Evolutionary conservation across 148 eudicot species (phyloP), one percentile per base, ranked within the genome.

Genomic region (Nepenthes mirabilis): DNA sequence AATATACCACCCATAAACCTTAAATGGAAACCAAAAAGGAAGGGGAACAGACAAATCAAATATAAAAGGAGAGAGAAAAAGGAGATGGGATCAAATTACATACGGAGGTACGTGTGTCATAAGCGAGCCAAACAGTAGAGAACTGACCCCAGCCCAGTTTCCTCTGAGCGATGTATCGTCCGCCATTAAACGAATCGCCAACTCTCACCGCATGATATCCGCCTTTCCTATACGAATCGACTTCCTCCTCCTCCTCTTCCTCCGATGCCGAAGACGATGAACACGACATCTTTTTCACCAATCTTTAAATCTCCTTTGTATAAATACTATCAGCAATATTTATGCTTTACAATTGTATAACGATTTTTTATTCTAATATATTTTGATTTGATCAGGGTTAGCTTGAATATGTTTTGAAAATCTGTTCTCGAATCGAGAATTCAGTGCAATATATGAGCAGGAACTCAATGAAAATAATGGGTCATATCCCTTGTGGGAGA

Each of bases 121-220:
- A 89, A 68, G 94, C 94, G 64, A 89, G 94, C 96, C 96, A 89
- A 62, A 86, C 96, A 66, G 96, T 89, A 34, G 96, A 89, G 71
- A 89, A 89, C 67, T 89, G 83, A 7, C 96, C 96, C 96, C 96
- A 89, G 4, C 96, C 96, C 12, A 89, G 83, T 65, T 89, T 89
- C 37, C 91, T 70, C 61, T 89, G 96, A 23, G 96, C 90, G 68
- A 89, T 79, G 66, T 86, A 89, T 1, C 90, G 77, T 9, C 96
- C 96, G 57, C 71, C 73, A 71, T 82, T 73, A 67, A 89, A 89
- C 10, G 87, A 70, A 82, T 89, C 96, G 55, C 83, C 96, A 52
- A 77, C 59, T 57, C 96, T 83, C 0, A 89, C 96, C 8, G 94
- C 96, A 68, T 89, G 96, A 55, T 89, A 89, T 0, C 96, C 96